A percentile compares a stretch with the other conserved stretches of the same genome.
Conservation (phyloP, 257 asterid genomes). For the Solanum arcanum region DNA sequence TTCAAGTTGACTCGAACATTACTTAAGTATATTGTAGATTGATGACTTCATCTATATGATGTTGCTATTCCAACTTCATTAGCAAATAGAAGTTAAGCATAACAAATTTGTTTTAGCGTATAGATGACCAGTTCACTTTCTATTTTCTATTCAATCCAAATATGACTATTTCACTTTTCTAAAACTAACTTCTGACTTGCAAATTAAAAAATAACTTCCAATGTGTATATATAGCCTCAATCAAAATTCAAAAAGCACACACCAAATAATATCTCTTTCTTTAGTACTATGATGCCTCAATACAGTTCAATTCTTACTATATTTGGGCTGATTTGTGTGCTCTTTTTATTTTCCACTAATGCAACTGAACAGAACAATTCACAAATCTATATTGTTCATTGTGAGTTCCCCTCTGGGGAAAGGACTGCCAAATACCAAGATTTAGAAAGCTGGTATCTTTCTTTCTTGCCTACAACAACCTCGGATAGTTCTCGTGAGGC, state of each 20-base stretch:
- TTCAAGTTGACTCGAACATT: neutral
- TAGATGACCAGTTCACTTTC: neutral
- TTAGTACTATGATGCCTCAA: neutral
- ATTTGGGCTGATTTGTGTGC: neutral
- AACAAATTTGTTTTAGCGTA: neutral
- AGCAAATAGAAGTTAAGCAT: neutral
- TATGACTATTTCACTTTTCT: neutral
- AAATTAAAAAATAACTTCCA: neutral
- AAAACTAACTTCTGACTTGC: neutral
- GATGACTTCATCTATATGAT: neutral
- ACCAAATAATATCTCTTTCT: neutral
- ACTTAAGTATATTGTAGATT: neutral
- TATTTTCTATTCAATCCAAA: neutral
- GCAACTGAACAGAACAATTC: neutral
- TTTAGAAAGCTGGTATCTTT: constrained; percentile 11
- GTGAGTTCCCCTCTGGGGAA: neutral
- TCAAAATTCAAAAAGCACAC: neutral
- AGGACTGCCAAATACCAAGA: neutral
- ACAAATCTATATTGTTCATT: constrained; percentile 24
- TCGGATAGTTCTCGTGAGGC: neutral
- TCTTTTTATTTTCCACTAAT: neutral
- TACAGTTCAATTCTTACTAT: neutral
- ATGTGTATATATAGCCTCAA: neutral
- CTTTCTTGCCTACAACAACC: constrained; percentile 8
- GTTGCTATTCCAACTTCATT: neutral